phyloP scores from a whole-genome alignment of 2,329 filamentous ascomycete genomes.

The Ophiocordyceps camponoti-saundersi region DNA sequence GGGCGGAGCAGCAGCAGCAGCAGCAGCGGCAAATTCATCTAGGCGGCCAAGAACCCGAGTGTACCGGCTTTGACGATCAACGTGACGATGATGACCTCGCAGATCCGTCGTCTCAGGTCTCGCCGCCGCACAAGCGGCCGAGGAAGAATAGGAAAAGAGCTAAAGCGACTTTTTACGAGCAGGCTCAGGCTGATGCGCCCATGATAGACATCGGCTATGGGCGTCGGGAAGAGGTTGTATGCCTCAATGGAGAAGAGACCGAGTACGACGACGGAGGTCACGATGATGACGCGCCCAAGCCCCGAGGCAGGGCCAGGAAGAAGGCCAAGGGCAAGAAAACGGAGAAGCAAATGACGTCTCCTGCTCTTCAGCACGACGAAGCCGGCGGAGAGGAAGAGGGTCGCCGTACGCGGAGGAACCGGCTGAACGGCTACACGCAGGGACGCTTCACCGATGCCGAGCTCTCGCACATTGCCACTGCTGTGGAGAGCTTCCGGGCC shows the following conservation, averaged over 20 bases:
- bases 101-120: not conserved
- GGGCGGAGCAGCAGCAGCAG: slow-evolving; percentile 9
- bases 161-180: slow-evolving; percentile 28
- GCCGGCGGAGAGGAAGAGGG: slow-evolving; percentile 4
- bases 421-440: slow-evolving; percentile 13
- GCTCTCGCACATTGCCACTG: slow-evolving; percentile 19
- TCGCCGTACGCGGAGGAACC: slow-evolving; percentile 7
- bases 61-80: slow-evolving; percentile 3
- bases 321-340: slow-evolving; percentile 4
- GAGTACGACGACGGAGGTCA: not conserved
- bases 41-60: slow-evolving; percentile 11
- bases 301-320: slow-evolving; percentile 12
- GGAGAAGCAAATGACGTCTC: slow-evolving; percentile 4
- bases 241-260: slow-evolving; percentile 3
- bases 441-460: slow-evolving; percentile 28
- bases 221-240: slow-evolving; percentile 4
- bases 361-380: slow-evolving; percentile 1
- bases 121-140: slow-evolving; percentile 9
- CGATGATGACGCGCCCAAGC: slow-evolving; percentile 8
- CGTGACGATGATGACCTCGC: slow-evolving; percentile 1
- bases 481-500: slow-evolving; percentile 26
- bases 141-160: slow-evolving; percentile 26
- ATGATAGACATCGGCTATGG: not conserved
- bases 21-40: slow-evolving; percentile 7
- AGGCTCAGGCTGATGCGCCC: slow-evolving; percentile 8